Base-by-base conservation (phyloP, 2,329 filamentous ascomycete species). In the Botrytis squamosa region DNA sequence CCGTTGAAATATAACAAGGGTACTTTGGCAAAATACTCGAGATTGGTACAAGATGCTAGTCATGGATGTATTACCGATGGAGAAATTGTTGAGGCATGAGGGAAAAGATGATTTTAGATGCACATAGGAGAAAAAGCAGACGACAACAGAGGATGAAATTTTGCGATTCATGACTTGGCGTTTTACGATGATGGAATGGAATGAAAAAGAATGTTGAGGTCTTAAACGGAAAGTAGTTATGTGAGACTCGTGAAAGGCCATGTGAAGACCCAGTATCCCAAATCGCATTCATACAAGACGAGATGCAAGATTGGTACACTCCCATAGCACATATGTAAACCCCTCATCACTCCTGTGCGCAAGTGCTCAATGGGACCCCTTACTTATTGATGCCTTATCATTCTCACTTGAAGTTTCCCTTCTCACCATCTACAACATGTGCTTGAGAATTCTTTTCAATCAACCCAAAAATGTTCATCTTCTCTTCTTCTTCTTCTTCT, bases 41-140 rank as follows among this genome's bases (percentile, higher is more conserved):
- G 77, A 73, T 82, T 84, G 67, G 88, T 90, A 68, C 83, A 85
- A 79, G 86, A 90, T 80, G 88, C 88, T 59, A 88, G 86, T 78
- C 85, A 86, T 76, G 88, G 88, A 7, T 89, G 87, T 78, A 86
- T 90, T 68, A 90, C 88, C 1, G 88, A 90, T 81, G 83, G 78
- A 10, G 78, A 78, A 25, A 63, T 79, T 46, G 74, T 76, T 46
- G 42, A 55, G 62, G 40, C 62, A 36, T 72, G 33, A 72, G 69
- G 25, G 57, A 36, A 10, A 22, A 20, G 25, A 25, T 44, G 6
- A 42, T 25, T 40, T n/a, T 3, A 44, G 22, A 42, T 46, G 33
- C 14, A 22, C 18, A 42, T n/a, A 38, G 25, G 36, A 22, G 36
- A n/a, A 55, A 40, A n/a, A 20, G 49, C 8, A 22, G 38, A 42